Conservation (phyloP, 2,329 filamentous ascomycete species). For the Orbilia quercus region DNA sequence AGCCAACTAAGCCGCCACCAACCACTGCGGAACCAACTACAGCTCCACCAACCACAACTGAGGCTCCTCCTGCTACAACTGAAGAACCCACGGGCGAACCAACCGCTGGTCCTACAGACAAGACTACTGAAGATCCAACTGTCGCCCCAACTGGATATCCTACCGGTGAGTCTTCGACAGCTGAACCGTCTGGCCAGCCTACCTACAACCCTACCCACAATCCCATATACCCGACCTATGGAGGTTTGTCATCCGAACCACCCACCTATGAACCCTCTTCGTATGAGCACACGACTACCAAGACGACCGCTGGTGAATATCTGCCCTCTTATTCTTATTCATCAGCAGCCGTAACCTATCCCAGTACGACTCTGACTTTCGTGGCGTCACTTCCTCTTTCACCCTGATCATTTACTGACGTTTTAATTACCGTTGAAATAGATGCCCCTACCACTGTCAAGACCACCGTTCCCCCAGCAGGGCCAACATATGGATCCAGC, state of each 20-base stretch:
- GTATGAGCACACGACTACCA: constrained; percentile 37
- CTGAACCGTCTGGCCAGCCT: neutral
- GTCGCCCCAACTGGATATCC: neutral
- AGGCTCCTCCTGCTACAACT: constrained; percentile 27
- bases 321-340: constrained; percentile 10
- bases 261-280: constrained; percentile 29
- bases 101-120: constrained; percentile 15
- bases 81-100: constrained; percentile 13
- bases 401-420: constrained; percentile 19
- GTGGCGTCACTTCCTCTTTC: neutral
- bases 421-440: neutral
- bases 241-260: constrained; percentile 21
- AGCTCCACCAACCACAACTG: constrained; percentile 4
- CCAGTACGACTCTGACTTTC: constrained; percentile 40
- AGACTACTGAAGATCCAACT: constrained; percentile 11
- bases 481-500: constrained; percentile 1
- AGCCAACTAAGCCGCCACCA: constrained; percentile 13
- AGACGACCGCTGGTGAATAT: constrained; percentile 40
- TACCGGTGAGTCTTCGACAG: constrained; percentile 8
- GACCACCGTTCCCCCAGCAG: constrained; percentile 14
- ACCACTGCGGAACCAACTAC: constrained; percentile 16
- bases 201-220: constrained; percentile 16
- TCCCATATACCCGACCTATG: constrained; percentile 36
- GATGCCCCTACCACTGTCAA: constrained; percentile 10
- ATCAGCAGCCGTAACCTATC: constrained; percentile 28